Percentiles rank a stretch among this genome's conserved stretches.
These are phyloP conservation scores for Blastobotrys chiropterorum DNA, from an alignment of 805 yeast species.

Conservation along the genomic window DNA sequence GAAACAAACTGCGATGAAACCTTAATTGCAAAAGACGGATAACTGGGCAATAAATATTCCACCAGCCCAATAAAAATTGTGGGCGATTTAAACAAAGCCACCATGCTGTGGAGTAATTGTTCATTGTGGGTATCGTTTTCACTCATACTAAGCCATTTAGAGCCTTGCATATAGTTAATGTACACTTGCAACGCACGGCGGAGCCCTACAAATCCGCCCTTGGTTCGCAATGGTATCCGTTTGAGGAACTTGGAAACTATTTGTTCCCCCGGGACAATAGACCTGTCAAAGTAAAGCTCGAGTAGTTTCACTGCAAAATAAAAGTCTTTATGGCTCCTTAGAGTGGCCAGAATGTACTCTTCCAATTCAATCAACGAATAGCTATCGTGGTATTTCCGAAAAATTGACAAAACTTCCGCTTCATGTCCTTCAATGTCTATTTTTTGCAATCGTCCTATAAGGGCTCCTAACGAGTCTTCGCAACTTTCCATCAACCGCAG, in stretches of 20 bases:
- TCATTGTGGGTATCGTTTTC: neutral
- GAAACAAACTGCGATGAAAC: constrained; percentile 2
- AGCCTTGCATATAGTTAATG: neutral
- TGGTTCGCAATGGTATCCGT: neutral
- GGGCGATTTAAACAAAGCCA: neutral
- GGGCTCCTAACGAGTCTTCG: neutral
- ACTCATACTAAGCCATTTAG: neutral
- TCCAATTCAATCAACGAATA: neutral
- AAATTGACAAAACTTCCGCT: neutral
- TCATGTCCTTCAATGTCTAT: neutral
- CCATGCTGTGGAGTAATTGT: neutral
- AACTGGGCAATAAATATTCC: neutral
- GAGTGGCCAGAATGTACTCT: neutral
- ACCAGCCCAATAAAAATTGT: neutral
- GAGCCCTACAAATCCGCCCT: neutral
- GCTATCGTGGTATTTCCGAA: neutral
- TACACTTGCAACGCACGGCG: neutral
- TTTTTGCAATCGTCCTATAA: neutral
- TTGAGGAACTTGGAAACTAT: neutral
- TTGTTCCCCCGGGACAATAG: neutral
- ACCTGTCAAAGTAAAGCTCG: neutral
- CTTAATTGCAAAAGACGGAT: neutral
- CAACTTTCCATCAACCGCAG: neutral
- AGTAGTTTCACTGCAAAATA: neutral
- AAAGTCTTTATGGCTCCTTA: neutral